A percentile compares a stretch with the other conserved stretches of the same genome.
phyloP scores from a whole-genome alignment of 1,139 yeast genomes.

The Candida sanyaensis region DNA sequence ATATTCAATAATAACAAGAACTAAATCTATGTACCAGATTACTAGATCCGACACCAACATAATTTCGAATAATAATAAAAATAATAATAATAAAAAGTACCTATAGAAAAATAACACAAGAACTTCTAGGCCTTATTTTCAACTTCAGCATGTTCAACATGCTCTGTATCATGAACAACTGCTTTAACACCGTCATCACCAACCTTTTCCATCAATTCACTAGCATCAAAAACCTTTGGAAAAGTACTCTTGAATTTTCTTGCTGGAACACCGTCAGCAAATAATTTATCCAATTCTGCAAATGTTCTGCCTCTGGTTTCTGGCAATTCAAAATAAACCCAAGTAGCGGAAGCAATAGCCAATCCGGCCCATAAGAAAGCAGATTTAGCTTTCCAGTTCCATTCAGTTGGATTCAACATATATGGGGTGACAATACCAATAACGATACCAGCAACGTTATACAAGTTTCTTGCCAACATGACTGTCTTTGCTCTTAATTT shows the following conservation, averaged over 20 bases:
- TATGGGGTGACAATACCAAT: conserved; percentile 52
- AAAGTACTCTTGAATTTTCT: conserved; percentile 33
- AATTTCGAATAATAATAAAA: too few relatives aligned
- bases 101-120: too few relatives aligned
- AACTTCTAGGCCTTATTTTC: conserved; percentile 8
- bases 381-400: conserved; percentile 61
- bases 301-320: conserved; percentile 59
- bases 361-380: conserved; percentile 61
- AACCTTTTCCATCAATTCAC: conserved; percentile 35
- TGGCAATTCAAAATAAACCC: conserved; percentile 59
- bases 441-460: conserved; percentile 46
- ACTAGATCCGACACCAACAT: too few relatives aligned
- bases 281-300: conserved; percentile 60
- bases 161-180: conserved; percentile 25
- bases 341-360: conserved; percentile 34
- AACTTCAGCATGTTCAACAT: conserved; percentile 11
- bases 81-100: too few relatives aligned
- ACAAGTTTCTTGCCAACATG: conserved; percentile 53
- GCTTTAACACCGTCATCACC: conserved; percentile 36
- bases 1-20: too few relatives aligned
- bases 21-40: too few relatives aligned
- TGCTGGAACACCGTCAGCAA: conserved; percentile 43
- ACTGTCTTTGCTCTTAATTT: conserved; percentile 58
- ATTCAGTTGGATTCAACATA: conserved; percentile 59
- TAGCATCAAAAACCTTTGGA: conserved; percentile 27